Conservation (phyloP, 306 rosid genomes). For the Quercus aquifolioides region DNA sequence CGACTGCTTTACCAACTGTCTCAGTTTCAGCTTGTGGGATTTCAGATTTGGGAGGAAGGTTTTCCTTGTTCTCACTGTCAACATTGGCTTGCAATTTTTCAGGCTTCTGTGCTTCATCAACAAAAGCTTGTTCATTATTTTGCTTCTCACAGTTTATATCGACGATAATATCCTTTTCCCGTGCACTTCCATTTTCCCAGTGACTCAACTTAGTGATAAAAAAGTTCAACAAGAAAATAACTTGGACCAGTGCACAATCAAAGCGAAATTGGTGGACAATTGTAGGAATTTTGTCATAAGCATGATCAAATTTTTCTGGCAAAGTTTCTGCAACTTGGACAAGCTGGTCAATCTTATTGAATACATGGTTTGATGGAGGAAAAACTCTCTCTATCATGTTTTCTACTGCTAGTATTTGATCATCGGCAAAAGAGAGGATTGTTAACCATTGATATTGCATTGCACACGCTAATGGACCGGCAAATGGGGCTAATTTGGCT, state of each 20-base stretch:
- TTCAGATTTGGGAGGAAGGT: slow-evolving; percentile 28
- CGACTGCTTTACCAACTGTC: background rate
- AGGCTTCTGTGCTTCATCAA: slow-evolving; percentile 1
- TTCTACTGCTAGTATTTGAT: slow-evolving; percentile 37
- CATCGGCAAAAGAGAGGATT: slow-evolving; percentile 53
- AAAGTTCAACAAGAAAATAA: slow-evolving; percentile 39
- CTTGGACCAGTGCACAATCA: slow-evolving; percentile 38
- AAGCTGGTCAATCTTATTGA: slow-evolving; percentile 54
- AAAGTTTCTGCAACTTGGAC: slow-evolving; percentile 25
- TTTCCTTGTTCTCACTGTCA: slow-evolving; percentile 1
- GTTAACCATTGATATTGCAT: slow-evolving; percentile 41
- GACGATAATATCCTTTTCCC: slow-evolving; percentile 46
- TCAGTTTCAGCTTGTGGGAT: slow-evolving; percentile 19
- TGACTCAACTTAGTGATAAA: slow-evolving; percentile 30
- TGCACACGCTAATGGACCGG: slow-evolving; percentile 35
- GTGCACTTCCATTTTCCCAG: slow-evolving; percentile 34
- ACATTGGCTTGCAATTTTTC: background rate
- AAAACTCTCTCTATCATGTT: slow-evolving; percentile 37
- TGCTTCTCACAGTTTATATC: slow-evolving; percentile 28
- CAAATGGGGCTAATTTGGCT: slow-evolving; percentile 17
- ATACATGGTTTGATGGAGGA: slow-evolving; percentile 44
- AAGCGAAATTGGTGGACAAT: slow-evolving; percentile 27
- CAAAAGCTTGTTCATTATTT: background rate
- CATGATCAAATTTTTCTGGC: slow-evolving; percentile 49
- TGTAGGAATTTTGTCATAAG: slow-evolving; percentile 27